Base-by-base conservation (phyloP, 2,329 filamentous ascomycete species). In the Colletotrichum higginsianum region DNA sequence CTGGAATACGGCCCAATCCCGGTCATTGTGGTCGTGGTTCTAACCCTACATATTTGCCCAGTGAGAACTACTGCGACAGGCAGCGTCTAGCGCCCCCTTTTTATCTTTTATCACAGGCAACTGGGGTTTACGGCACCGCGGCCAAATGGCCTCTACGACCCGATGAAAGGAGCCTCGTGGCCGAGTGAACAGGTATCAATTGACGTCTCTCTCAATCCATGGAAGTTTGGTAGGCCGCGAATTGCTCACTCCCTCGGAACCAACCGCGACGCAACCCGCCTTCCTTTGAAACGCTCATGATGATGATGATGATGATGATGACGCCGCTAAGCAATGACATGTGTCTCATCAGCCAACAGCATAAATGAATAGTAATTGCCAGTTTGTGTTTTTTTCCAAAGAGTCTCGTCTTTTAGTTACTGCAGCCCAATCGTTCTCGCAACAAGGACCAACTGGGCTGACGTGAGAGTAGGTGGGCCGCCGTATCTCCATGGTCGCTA, bases 61-160 rank as follows among this genome's bases (percentile, higher is more conserved):
- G 46, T 70, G 46, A 70, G 67, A 70, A 53, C 61, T 70, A 66
- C 46, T 49, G 61, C n/a, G 61, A 26, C 16, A 26, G 61, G 15
- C 9, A 23, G 15, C 23, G 16, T 42, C 46, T 62, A 71, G 68
- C 64, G 46, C 64, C n/a, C 38, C 53, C 50, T 58, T 66, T 57
- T 35, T 35, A 9, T 35, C 30, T 35, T 35, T 11, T 35, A 35
- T 8, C 64, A 53, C 35, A 15, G 56, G 12, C 40, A 52, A 52
- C 42, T 38, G 30, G 26, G 50, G 56, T 26, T 61, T 49, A 30
- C 47, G 52, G 26, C 50, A 30, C 35, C 38, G 18, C 44, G 30
- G 15, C 4, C 42, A 35, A 35, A 35, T 9, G 44, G n/a, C 16
- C 35, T 3, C 26, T 40, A 18, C 23, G 16, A 21, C 35, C 23